Base-by-base conservation (phyloP, 345 rosid genomes). In the Eucalyptus virginea region DNA sequence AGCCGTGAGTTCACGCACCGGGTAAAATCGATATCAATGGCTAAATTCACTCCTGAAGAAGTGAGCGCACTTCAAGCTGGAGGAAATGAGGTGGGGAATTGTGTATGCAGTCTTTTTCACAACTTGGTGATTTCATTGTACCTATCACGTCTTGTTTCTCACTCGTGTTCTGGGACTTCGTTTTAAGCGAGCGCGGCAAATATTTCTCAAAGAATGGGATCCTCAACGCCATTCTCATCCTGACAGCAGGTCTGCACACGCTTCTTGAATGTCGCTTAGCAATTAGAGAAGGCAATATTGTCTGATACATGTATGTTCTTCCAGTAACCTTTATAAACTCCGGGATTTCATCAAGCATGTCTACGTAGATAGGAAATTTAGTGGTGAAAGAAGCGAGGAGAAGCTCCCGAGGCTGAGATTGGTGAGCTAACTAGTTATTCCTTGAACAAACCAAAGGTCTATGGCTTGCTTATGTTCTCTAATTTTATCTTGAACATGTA, bases 311-410 rank as follows among this genome's bases (percentile, higher is more conserved):
- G 28, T 90, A 32, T 91, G 92, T 89, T 88, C 50, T 88, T 93
- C 91, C 95, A 97, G 99, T 91, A 93, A 98, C 92, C 94, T 96
- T 28, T 91, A 92, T 50, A 94, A 91, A 90, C 95, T 95, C 65
- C 91, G 98, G 88, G 97, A 94, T 87, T 98, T 98, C 91, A 95
- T 98, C 92, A 97, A 92, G 93, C 96, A 93, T 67, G 97, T 96
- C 65, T 98, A 98, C 89, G 98, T 96, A 83, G 99, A 95, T 69
- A 93, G 94, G 89, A 94, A 88, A 91, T 98, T 93, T 91, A 88
- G 90, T 67, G 95, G 90, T 67, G 95, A 94, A 90, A 92, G 92
- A 90, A 90, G 88, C 90, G 52, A 45, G 4, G 96, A 92, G 56
- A 94, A 87, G 87, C 90, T 91, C 89, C 93, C 94, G 12, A 90